Evolutionary conservation across 257 asterid genomes (phyloP).

Genomic region (Lithospermum erythrorhizon): DNA sequence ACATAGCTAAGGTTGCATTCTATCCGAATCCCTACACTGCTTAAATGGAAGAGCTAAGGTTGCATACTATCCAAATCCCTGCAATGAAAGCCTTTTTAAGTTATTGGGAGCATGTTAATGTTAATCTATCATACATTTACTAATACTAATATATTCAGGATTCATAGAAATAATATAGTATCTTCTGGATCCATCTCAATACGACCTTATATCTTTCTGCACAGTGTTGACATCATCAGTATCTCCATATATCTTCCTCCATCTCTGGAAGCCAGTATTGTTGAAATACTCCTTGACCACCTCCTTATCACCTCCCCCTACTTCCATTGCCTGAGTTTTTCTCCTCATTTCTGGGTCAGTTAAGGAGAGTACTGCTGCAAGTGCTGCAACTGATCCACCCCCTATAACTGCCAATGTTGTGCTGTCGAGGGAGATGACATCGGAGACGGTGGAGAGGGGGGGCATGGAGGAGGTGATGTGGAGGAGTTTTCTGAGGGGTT

Average conservation of each 20-base stretch:
- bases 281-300: conserved; percentile 84
- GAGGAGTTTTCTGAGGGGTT: conserved; percentile 17
- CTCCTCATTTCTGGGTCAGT: conserved; percentile 79
- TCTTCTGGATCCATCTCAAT: too few species aligned
- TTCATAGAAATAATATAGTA: too few species aligned
- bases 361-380: conserved; percentile 64
- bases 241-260: conserved; percentile 69
- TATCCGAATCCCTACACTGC: too few species aligned
- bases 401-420: conserved; percentile 64
- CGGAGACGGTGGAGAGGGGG: conserved; percentile 31
- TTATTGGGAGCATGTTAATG: too few species aligned
- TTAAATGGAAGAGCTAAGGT: too few species aligned
- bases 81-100: too few species aligned
- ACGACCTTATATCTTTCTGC: conserved; percentile 53
- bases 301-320: conserved; percentile 86
- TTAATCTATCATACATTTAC: too few species aligned
- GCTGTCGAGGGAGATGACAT: conserved; percentile 49
- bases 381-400: conserved; percentile 59
- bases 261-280: conserved; percentile 85
- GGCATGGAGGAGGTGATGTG: conserved; percentile 28
- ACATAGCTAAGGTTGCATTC: too few species aligned
- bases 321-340: conserved; percentile 81
- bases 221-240: conserved; percentile 56
- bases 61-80: too few species aligned
- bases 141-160: too few species aligned